Conservation (phyloP, 1,139 yeast genomes). For the Candida labiduridarum region DNA sequence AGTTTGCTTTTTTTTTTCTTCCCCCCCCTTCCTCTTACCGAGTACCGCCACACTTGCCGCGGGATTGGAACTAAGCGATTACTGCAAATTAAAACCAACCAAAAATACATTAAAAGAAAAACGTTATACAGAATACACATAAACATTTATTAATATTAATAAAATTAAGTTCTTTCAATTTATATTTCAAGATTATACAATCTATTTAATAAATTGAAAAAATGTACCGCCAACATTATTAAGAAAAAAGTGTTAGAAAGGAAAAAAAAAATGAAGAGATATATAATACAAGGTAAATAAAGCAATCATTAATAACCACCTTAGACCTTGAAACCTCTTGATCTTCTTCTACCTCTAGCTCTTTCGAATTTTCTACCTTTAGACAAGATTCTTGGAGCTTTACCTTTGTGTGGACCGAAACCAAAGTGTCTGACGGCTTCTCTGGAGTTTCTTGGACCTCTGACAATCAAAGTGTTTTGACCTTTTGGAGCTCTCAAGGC, state of each 20-base stretch:
- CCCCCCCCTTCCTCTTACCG: background rate
- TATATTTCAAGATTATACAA: conserved; percentile 1
- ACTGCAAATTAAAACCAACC: background rate
- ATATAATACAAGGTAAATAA: conserved; percentile 10
- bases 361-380: conserved; percentile 99
- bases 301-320: conserved; percentile 27
- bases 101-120: background rate
- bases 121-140: background rate
- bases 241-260: background rate
- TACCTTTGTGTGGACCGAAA: conserved; percentile 99
- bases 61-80: background rate
- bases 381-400: conserved; percentile 98
- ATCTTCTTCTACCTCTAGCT: conserved; percentile 99
- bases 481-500: conserved; percentile 99
- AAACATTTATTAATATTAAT: background rate
- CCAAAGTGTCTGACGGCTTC: conserved; percentile 99
- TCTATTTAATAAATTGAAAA: conserved; percentile 3
- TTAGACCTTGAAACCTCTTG: conserved; percentile 99
- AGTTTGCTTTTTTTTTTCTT: background rate
- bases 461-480: conserved; percentile 94
- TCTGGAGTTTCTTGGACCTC: conserved; percentile 99
- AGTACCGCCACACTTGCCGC: background rate
- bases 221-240: background rate
- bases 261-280: conserved; percentile 10
- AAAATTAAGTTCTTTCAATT: conserved; percentile 1